A percentile compares a stretch with the other conserved stretches of the same genome.
Evolutionary conservation across 768 basidiomycete genomes (phyloP).

Genomic region (Mycena metata): DNA sequence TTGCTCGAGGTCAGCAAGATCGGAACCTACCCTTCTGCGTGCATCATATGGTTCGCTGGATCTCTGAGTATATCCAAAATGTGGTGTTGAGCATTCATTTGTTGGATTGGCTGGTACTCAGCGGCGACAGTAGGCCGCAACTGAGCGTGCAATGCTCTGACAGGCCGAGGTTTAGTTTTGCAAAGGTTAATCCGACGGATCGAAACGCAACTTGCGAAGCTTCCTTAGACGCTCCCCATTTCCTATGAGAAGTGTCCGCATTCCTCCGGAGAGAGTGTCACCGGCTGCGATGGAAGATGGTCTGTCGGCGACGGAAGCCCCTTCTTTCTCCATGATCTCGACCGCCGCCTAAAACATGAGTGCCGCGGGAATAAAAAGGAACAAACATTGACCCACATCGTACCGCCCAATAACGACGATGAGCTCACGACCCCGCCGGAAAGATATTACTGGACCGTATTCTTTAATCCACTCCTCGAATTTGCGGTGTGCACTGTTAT

Average conservation of each 20-base stretch:
- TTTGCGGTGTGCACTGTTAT: constrained; percentile 58
- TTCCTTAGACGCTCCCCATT: constrained; percentile 73
- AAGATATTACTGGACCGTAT: constrained; percentile 72
- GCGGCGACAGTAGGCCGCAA: constrained; percentile 66
- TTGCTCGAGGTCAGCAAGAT: not conserved
- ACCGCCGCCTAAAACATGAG: constrained; percentile 60
- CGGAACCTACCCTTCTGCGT: constrained; percentile 58
- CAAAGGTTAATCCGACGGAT: not conserved
- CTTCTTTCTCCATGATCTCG: constrained; percentile 77
- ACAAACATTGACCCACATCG: constrained; percentile 12
- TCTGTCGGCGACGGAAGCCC: constrained; percentile 67
- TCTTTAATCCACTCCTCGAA: constrained; percentile 72
- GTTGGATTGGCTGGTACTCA: constrained; percentile 64
- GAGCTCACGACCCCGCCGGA: constrained; percentile 62
- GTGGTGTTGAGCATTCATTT: constrained; percentile 58
- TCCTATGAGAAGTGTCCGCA: constrained; percentile 68
- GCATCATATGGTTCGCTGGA: constrained; percentile 64
- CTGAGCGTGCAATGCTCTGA: constrained; percentile 70
- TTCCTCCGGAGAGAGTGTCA: constrained; percentile 70
- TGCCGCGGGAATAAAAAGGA: not conserved
- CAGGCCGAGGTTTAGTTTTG: not conserved
- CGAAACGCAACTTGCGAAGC: constrained; percentile 62
- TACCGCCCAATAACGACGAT: constrained; percentile 64
- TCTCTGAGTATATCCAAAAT: constrained; percentile 59
- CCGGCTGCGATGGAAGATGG: constrained; percentile 70